Evolutionary conservation across 1,139 yeast species (phyloP), one percentile per base, ranked within the genome.

Genomic region (Nadsonia starkeyi-henricii): DNA sequence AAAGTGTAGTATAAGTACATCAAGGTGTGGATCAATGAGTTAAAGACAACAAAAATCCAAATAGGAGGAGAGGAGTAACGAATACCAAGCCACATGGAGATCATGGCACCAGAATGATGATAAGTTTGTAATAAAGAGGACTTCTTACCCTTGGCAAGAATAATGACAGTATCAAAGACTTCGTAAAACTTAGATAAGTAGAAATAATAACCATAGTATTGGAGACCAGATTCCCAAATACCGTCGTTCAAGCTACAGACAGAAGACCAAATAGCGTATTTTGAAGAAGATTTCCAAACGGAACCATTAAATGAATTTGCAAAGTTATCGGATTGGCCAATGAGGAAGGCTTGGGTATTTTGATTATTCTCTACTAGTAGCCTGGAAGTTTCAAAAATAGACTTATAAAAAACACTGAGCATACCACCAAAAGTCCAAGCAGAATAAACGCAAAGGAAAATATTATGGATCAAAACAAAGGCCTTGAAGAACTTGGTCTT

Each of bases 1-100:
- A 81, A 71, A 1, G 83, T 70, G 67, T 78, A 81, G 69, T 81
- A 82, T 50, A 77, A 73, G 69, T 82, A 82, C 89, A 82, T 82
- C 64, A 81, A 72, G 41, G 85, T 71, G 67, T 82, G 89, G 60
- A 82, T 80, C 60, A 81, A 77, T 15, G 86, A 80, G 69, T 81
- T 82, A 74, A 81, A 82, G 26, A 79, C 85, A 48, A 81, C 88
- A 64, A 81, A 81, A 55, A 81, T 78, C 91, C 89, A 81, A 60
- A 81, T 81, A 42, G 89, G 89, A 12, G 88, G 85, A 13, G 85
- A 75, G 51, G 77, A 76, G 62, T 68, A 82, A 51, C 89, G 68
- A 51, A 80, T 75, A 2, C 89, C 91, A 2, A 84, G 77, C 88
- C 88, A 81, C 89, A 81, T 81, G 56, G 85, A 79, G 67, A 81